Base-by-base conservation (phyloP, 202 grass and related monocot genomes). In the Digitaria exilis region DNA sequence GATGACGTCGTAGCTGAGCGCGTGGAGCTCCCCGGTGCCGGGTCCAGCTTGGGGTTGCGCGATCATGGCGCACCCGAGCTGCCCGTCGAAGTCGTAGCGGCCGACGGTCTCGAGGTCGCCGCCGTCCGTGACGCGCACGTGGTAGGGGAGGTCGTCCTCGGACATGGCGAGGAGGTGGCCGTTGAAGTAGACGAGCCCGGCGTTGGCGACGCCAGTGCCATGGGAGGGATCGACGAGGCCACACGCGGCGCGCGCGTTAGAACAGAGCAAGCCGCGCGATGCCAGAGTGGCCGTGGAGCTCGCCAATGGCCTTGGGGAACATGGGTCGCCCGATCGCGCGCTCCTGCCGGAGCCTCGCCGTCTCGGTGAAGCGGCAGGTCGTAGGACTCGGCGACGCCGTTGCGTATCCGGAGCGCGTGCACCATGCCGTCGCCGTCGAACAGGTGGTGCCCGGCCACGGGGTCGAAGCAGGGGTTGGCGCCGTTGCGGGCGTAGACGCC, bases 1-100 rank as follows among this genome's bases (percentile, higher is more conserved):
- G 87, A 93, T 93, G 32, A 97, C 91, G 81, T 94, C 91, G 86
- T 97, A 97, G 82, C 89, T 94, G 30, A 97, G 87, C 68, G 89
- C 80, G 88, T 90, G 90, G 82, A 97, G 85, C 55, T 94, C 85
- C 0, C 92, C 88, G 0, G 89, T 69, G 37, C 71, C 0, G 89
- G 91, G 80, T 97, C 94, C 2, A 94, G 82, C 67, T 97, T 97
- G 0, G 94, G 94, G 85, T n/a, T 97, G 94, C 55, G 94, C 91
- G 87, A 94, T 97, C 91, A 97, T 94, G 71, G 89, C 84, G 79
- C 85, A 88, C 9, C 43, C 31, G 31, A 97, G 89, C 82, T 92
- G 94, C 0, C 94, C 91, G 74, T 83, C 84, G 62, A 97, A 97
- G 86, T 94, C 76, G 82, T 92, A 94, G 2, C 91, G 84, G 5